Base-by-base conservation (phyloP, 495 filamentous ascomycete species). In the Apodospora peruviana region DNA sequence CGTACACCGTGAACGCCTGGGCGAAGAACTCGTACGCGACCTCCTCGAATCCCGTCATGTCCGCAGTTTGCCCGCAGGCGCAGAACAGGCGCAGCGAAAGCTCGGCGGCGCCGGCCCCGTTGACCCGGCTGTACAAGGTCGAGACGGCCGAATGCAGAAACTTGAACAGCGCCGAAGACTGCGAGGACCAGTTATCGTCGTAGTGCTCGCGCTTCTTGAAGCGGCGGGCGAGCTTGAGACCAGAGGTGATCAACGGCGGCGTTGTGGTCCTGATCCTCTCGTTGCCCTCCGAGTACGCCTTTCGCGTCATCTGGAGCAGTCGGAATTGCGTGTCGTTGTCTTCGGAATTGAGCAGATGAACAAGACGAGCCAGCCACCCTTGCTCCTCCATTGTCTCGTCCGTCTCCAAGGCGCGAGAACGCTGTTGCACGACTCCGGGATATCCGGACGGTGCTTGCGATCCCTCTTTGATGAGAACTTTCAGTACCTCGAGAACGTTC, bases 21-120 rank as follows among this genome's bases (percentile, higher is more conserved):
- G 91, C 93, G 58, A 96, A 98, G 74, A 94, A 97, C 66, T 98
- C 93, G 66, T 98, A 98, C 16, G 88, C 86, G 21, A 96, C 86
- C 68, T 97, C 93, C 66, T 97, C 93, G 55, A 91, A 91, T 12
- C 86, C 88, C 4, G 84, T 91, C 65, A 93, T 87, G 58, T 96
- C 91, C 19, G 94, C 90, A 23, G 91, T 84, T 67, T 96, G 91
- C 14, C 93, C 93, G 60, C 89, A 95, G 51, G 86, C 82, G 43
- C 91, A 81, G 63, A 96, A 97, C 8, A 96, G 73, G 3, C 93
- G 88, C 16, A 98, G 79, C 11, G 84, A 79, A 8, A 97, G 78
- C 62, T 97, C 94, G 2, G 91, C 88, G 24, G 82, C 83, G 29
- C 86, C 87, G 10, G 83, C 74, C 11, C 67, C 70, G 50, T 85